phyloP scores from a whole-genome alignment of 306 rosid species.

The Lablab purpureus region DNA sequence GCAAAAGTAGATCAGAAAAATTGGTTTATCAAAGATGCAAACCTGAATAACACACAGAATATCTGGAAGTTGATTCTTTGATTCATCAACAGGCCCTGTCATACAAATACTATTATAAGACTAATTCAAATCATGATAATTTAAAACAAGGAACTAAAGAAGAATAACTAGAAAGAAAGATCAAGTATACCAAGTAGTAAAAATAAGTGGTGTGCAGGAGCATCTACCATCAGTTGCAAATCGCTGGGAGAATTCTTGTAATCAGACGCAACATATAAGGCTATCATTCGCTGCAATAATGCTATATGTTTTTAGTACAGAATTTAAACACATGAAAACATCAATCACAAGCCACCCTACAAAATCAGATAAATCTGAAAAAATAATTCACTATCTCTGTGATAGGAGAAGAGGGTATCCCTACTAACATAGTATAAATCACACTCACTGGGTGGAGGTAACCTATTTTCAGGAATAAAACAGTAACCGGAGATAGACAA shows the following conservation, averaged over 20 bases:
- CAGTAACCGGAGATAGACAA: constrained; percentile 29
- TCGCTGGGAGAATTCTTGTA: constrained; percentile 99
- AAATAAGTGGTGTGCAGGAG: constrained; percentile 97
- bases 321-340: constrained; percentile 24
- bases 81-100: constrained; percentile 94
- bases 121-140: constrained; percentile 29
- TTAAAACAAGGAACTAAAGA: constrained; percentile 25
- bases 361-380: constrained; percentile 45
- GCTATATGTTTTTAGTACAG: constrained; percentile 43
- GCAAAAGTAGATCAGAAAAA: neutral
- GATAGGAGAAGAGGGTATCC: constrained; percentile 94
- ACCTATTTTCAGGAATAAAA: constrained; percentile 57
- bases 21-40: constrained; percentile 42
- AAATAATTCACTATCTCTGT: constrained; percentile 92
- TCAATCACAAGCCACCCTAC: constrained; percentile 33
- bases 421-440: constrained; percentile 94
- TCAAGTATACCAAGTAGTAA: constrained; percentile 81
- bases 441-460: constrained; percentile 85
- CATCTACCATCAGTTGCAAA: constrained; percentile 95
- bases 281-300: constrained; percentile 92
- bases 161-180: constrained; percentile 39
- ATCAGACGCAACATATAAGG: constrained; percentile 93
- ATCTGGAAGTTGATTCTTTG: constrained; percentile 94
- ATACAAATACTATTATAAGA: constrained; percentile 42
- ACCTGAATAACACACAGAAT: constrained; percentile 98